Conservation (phyloP, 1,139 yeast species). For the Arxiozyma telluris region DNA sequence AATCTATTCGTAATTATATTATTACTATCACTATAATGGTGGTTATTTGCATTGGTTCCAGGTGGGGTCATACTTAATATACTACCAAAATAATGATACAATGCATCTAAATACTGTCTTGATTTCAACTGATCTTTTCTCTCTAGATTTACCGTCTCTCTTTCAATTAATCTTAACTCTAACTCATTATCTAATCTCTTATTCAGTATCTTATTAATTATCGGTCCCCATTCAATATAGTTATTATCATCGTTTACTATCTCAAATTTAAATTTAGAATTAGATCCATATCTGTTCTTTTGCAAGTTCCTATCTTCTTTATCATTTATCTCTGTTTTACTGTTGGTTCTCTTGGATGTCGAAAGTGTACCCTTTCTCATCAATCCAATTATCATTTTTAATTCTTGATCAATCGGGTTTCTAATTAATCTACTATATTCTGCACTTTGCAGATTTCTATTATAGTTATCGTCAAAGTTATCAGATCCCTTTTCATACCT, state of each 20-base stretch:
- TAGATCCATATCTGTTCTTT: too few species aligned
- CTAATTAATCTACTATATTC: not conserved
- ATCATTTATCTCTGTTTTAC: not conserved
- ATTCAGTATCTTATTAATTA: not conserved
- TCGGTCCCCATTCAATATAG: not conserved
- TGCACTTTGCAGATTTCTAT: not conserved
- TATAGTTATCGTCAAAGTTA: too few species aligned
- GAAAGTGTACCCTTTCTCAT: not conserved
- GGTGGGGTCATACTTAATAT: not conserved
- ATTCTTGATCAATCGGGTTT: not conserved
- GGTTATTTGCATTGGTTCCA: not conserved
- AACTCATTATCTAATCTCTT: slow-evolving; percentile 15
- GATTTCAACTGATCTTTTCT: slow-evolving; percentile 13
- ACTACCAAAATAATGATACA: slow-evolving; percentile 5
- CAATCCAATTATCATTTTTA: not conserved
- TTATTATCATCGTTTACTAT: not conserved
- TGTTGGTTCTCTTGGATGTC: not conserved
- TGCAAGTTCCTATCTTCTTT: too few species aligned
- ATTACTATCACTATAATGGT: not conserved
- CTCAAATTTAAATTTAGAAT: not conserved
- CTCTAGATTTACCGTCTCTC: slow-evolving; percentile 15
- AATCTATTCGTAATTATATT: not conserved
- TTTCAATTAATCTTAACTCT: slow-evolving; percentile 16
- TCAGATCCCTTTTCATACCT: too few species aligned
- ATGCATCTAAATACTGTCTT: slow-evolving; percentile 4